Evolutionary conservation across 495 filamentous ascomycete species (phyloP).

Genomic region (Talaromyces nanjingensis): DNA sequence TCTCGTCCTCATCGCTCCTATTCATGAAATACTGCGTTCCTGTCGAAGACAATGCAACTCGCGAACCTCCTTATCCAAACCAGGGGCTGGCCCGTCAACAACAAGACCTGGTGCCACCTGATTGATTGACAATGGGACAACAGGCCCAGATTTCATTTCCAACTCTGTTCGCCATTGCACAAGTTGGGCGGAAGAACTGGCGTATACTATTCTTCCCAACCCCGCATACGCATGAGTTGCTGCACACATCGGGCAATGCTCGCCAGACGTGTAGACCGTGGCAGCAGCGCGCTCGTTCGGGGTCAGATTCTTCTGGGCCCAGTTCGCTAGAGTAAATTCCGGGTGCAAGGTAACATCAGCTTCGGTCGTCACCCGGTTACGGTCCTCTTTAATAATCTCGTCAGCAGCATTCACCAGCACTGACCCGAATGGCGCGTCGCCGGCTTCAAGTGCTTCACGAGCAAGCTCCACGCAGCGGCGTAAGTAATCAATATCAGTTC

Average conservation of each 20-base stretch:
- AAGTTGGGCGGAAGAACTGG: background rate
- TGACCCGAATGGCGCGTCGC: conserved; percentile 23
- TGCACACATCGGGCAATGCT: conserved; percentile 30
- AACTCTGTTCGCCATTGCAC: background rate
- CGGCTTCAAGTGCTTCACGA: conserved; percentile 20
- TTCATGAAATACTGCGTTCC: background rate
- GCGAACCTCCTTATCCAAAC: background rate
- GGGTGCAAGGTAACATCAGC: background rate
- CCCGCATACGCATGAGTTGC: conserved; percentile 23
- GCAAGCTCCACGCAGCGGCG: conserved; percentile 21
- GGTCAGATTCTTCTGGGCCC: conserved; percentile 13
- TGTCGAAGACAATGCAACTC: background rate
- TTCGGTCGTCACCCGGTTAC: background rate
- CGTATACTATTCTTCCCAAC: conserved; percentile 23
- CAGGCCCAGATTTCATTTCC: background rate
- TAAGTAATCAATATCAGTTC: conserved; percentile 13
- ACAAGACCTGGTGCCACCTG: background rate
- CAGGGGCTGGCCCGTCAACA: background rate
- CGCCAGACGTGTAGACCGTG: conserved; percentile 27
- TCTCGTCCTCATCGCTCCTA: no score
- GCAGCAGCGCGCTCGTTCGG: conserved; percentile 17
- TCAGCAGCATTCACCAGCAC: background rate
- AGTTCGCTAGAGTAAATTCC: background rate
- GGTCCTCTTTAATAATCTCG: background rate
- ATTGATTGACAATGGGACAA: background rate